Evolutionary conservation across 139 green algal species (phyloP), one percentile per base, ranked within the genome.

Genomic region (Chlorella sp.): DNA sequence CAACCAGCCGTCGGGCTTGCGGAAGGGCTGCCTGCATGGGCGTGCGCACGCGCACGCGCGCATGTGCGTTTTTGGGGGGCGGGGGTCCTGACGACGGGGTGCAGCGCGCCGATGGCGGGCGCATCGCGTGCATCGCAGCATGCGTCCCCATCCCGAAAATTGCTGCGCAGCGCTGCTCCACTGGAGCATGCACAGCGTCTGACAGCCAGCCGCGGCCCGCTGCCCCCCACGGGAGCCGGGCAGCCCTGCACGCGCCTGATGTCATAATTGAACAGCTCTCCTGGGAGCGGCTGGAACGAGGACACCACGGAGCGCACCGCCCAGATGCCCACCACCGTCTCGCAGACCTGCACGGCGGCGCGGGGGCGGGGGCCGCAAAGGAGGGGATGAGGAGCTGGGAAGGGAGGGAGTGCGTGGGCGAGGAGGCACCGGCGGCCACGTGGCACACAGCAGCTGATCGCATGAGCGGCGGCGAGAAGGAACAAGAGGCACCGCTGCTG

Each of bases 1-100:
- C n/a, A 88, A 70, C 92, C 92, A 97, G 8, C 92, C 92, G 42
- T 80, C 51, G 3, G 86, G 85, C 21, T 62, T 79, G 29, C 58
- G 69, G 77, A 97, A 93, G 2, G 92, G 89, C 0, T 81, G 21
- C 23, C 68, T 80, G 27, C 51, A 69, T 33, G 38, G 27, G 40
- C 35, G 17, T 7, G 21, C 21, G 1, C 6, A 36, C 31, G 29
- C 46, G 29, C n/a, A 42, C n/a, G 1, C 4, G 64, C 5, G 41
- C 27, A 27, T 31, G 46, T 42, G n/a, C 15, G 40, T 56, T 17
- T 9, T 5, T 35, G 36, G 51, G 35, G 62, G 21, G 62, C 1
- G 62, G 15, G 23, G 62, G 62, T 33, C 33, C 19, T 2, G 15
- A 33, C 4, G 60, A 33, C 35, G 11, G 11, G 0, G 59, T 27